A percentile compares a stretch with the other conserved stretches of the same genome.
Evolutionary conservation across 306 rosid genomes (phyloP).

Genomic region (Datisca glomerata): DNA sequence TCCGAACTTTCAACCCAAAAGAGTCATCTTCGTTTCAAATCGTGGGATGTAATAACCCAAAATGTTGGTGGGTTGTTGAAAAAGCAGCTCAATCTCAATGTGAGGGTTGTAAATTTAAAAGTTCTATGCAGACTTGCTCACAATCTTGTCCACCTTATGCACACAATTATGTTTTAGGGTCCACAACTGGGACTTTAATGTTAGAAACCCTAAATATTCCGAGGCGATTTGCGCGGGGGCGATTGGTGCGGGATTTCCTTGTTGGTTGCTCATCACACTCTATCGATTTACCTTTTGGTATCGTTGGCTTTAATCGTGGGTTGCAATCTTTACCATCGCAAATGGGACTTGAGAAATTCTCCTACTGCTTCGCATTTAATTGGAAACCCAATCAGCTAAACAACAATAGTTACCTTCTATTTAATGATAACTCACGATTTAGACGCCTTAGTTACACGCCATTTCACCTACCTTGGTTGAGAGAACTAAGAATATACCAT

Average conservation of each 20-base stretch:
- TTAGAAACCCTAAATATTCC: background rate
- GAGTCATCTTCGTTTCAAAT: background rate
- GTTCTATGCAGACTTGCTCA: background rate
- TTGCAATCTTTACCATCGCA: constrained; percentile 5
- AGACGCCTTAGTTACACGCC: constrained; percentile 2
- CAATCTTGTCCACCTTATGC: background rate
- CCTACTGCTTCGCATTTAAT: constrained; percentile 3
- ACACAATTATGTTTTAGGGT: background rate
- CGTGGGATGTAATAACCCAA: background rate
- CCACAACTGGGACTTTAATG: background rate
- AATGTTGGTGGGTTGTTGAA: background rate
- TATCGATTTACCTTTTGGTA: background rate
- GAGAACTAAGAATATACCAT: background rate
- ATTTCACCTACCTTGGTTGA: too few species aligned
- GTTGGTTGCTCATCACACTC: constrained; percentile 2
- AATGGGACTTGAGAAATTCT: constrained; percentile 3
- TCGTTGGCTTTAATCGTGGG: background rate
- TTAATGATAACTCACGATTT: background rate
- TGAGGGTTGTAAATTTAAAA: background rate
- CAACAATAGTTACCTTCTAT: background rate
- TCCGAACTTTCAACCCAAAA: background rate
- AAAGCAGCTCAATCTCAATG: background rate
- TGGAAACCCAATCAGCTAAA: background rate
- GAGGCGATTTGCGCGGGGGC: too few species aligned
- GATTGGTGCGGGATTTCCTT: background rate